A percentile compares a stretch with the other conserved stretches of the same genome.
Evolutionary conservation across 345 rosid genomes (phyloP).

Genomic region (Salix dunnii): DNA sequence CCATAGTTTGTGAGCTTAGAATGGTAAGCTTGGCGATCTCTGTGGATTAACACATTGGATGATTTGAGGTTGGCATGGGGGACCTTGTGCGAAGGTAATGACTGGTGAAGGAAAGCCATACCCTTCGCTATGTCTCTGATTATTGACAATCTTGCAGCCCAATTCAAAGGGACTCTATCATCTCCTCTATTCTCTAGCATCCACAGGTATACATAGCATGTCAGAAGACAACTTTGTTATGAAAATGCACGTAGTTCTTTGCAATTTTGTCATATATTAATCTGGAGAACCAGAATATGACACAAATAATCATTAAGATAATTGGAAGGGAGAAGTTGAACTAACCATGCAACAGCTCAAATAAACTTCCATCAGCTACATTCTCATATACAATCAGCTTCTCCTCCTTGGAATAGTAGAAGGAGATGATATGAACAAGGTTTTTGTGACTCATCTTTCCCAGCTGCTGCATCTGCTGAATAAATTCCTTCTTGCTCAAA

Average conservation of each 20-base stretch:
- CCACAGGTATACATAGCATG: not conserved
- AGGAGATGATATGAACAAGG: constrained; percentile 41
- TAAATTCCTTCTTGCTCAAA: constrained; percentile 43
- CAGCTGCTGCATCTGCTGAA: constrained; percentile 48
- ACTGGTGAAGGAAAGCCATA: constrained; percentile 40
- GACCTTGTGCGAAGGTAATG: constrained; percentile 41
- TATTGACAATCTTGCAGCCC: constrained; percentile 41
- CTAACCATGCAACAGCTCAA: constrained; percentile 54
- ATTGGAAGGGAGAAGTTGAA: not conserved
- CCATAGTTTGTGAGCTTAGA: constrained; percentile 48
- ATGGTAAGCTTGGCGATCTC: constrained; percentile 18
- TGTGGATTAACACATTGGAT: constrained; percentile 35
- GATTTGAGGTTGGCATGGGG: constrained; percentile 63
- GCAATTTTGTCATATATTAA: not conserved
- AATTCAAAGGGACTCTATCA: constrained; percentile 40
- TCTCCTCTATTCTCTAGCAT: constrained; percentile 38
- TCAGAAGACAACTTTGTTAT: not conserved
- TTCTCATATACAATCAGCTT: constrained; percentile 52
- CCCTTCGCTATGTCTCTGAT: constrained; percentile 46
- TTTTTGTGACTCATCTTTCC: constrained; percentile 52
- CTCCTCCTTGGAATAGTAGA: constrained; percentile 48
- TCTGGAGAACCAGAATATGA: not conserved
- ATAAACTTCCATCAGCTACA: constrained; percentile 40
- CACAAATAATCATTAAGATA: not conserved
- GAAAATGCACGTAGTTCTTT: not conserved